These are phyloP conservation scores for Gleditsia sinensis DNA, from an alignment of 306 rosid genomes.

Conservation along the genomic window DNA sequence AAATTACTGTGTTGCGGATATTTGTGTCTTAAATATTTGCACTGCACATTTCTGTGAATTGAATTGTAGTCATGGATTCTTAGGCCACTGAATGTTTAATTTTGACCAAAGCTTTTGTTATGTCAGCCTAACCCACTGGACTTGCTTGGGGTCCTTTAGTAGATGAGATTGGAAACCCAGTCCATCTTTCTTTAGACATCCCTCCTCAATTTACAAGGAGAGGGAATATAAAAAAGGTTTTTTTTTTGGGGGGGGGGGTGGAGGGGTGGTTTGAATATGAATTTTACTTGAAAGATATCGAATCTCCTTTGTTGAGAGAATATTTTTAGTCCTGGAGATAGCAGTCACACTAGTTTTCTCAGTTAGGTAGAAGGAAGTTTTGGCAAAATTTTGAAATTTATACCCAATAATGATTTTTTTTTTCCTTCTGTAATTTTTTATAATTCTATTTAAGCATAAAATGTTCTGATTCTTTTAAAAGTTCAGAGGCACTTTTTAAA, in stretches of 20 bases:
- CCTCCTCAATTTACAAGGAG: background rate
- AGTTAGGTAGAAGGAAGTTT: background rate
- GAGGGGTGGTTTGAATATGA: too few relatives aligned
- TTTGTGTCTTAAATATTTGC: background rate
- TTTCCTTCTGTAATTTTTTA: background rate
- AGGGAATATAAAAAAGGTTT: too few relatives aligned
- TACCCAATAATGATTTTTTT: background rate
- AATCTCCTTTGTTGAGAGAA: background rate
- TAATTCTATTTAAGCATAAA: background rate
- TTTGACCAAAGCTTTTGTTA: background rate
- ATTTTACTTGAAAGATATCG: background rate
- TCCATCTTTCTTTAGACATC: background rate
- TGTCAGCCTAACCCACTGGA: background rate
- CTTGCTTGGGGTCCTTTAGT: background rate
- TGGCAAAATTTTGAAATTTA: background rate
- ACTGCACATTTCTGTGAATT: background rate
- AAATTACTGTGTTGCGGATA: background rate
- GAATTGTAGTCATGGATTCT: background rate
- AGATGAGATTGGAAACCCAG: background rate
- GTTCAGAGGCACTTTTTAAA: background rate
- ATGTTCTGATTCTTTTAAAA: background rate
- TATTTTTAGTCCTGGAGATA: background rate
- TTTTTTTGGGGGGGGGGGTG: background rate
- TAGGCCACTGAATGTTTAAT: background rate
- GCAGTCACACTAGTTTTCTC: background rate